A percentile compares a stretch with the other conserved stretches of the same genome.
phyloP scores from a whole-genome alignment of 1,284 basidiomycete species.

The Mycosarcoma mackinlayi region DNA sequence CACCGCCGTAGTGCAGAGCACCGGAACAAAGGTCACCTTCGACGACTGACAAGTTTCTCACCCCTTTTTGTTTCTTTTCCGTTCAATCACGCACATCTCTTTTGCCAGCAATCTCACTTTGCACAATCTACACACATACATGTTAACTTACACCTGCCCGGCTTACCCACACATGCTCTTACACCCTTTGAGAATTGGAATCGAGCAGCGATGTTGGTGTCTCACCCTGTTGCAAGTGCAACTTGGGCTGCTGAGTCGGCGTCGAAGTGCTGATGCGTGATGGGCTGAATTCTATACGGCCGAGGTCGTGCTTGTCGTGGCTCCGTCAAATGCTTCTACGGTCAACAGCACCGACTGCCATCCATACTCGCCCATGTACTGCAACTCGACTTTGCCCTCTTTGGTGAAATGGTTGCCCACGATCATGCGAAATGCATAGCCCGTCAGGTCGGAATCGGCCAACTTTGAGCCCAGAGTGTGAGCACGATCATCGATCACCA shows the following conservation, averaged over 20 bases:
- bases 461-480: conserved; percentile 60
- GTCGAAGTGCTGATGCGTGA: too few species aligned
- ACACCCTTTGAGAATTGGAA: too few species aligned
- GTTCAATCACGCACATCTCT: not conserved
- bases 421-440: conserved; percentile 60
- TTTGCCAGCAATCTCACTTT: too few species aligned
- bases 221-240: not conserved
- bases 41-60: conserved; percentile 14
- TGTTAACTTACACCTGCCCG: too few species aligned
- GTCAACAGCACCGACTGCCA: conserved; percentile 2
- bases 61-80: not conserved
- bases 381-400: conserved; percentile 13
- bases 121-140: too few species aligned
- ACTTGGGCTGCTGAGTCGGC: too few species aligned
- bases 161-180: too few species aligned
- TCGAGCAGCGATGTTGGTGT: too few species aligned
- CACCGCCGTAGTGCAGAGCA: conserved; percentile 81
- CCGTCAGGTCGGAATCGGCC: conserved; percentile 67
- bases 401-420: conserved; percentile 58
- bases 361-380: not conserved
- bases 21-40: conserved; percentile 87
- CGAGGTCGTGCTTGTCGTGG: too few species aligned
- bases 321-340: not conserved
- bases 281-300: too few species aligned
- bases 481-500: conserved; percentile 66